Evolutionary conservation across 73 alveolate genomes (phyloP).

Genomic region (Durusdinium trenchii): DNA sequence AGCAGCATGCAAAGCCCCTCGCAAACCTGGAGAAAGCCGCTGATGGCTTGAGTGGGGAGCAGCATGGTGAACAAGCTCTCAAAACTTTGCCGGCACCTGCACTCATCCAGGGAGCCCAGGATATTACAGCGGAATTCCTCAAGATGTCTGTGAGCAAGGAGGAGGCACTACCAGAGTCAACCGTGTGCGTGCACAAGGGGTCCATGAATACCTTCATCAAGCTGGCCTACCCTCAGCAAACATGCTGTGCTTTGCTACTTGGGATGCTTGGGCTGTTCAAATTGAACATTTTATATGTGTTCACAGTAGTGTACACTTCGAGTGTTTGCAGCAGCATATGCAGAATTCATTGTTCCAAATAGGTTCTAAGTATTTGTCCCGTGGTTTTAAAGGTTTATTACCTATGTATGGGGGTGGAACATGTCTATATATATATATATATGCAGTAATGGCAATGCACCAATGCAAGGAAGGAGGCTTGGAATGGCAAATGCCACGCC

Average conservation of each 20-base stretch:
- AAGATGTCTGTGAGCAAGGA: too few relatives aligned
- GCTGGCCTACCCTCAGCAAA: neutral
- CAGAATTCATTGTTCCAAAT: too few relatives aligned
- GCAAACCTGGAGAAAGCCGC: neutral
- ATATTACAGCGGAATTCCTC: neutral
- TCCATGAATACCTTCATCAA: neutral
- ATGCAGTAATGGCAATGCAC: too few relatives aligned
- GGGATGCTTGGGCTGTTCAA: too few relatives aligned
- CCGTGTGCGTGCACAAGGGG: neutral
- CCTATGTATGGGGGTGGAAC: too few relatives aligned
- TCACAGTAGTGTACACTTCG: too few relatives aligned
- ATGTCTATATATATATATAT: too few relatives aligned
- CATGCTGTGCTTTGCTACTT: neutral
- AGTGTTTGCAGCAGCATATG: too few relatives aligned
- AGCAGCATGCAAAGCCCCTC: neutral
- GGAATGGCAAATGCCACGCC: neutral
- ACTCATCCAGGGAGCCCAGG: neutral
- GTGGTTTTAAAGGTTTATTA: too few relatives aligned
- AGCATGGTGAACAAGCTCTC: too few relatives aligned
- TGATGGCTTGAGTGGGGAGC: neutral
- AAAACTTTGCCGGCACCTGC: neutral
- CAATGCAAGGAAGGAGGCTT: neutral
- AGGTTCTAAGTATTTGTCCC: too few relatives aligned
- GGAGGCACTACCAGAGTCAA: neutral
- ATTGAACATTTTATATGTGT: too few relatives aligned